Percentiles rank a stretch among this genome's conserved stretches.
These are phyloP conservation scores for Solanum dulcamara DNA, from an alignment of 257 asterid genomes.

Conservation along the genomic window DNA sequence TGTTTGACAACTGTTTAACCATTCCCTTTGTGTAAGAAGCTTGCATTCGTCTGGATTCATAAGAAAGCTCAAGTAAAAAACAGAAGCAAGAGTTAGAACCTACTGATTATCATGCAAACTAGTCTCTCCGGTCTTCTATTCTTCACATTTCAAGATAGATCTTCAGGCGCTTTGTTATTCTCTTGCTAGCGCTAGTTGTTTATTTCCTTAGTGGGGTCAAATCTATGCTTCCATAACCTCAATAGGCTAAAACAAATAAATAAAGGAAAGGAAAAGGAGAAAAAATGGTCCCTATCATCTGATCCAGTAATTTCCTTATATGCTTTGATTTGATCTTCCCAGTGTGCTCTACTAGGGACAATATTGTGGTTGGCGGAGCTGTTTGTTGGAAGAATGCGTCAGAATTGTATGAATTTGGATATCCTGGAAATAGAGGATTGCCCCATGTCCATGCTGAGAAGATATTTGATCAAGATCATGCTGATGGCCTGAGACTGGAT, in stretches of 20 bases:
- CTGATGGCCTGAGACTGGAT: conserved; percentile 13
- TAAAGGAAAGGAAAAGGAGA: not conserved
- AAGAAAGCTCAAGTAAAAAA: not conserved
- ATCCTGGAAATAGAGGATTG: conserved; percentile 21
- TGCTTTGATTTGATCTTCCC: conserved; percentile 37
- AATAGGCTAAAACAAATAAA: not conserved
- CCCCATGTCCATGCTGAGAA: conserved; percentile 14
- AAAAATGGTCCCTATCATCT: not conserved
- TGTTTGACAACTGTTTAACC: not conserved
- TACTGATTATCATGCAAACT: not conserved
- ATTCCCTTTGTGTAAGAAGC: not conserved
- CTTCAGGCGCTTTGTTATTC: not conserved
- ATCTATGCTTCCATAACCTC: not conserved
- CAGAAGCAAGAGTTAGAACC: not conserved
- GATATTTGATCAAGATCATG: conserved; percentile 23
- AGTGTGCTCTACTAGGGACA: conserved; percentile 62
- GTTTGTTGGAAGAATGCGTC: conserved; percentile 9
- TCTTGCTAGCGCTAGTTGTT: not conserved
- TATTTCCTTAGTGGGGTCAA: not conserved
- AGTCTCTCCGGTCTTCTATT: not conserved
- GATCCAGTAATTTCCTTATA: conserved; percentile 15
- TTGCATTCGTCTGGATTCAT: not conserved
- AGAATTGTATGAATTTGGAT: conserved; percentile 19
- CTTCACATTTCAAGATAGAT: not conserved
- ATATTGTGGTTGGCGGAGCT: conserved; percentile 39